Evolutionary conservation across 768 basidiomycete genomes (phyloP), one percentile per base, ranked within the genome.

Genomic region (Plicaturopsis crispa): DNA sequence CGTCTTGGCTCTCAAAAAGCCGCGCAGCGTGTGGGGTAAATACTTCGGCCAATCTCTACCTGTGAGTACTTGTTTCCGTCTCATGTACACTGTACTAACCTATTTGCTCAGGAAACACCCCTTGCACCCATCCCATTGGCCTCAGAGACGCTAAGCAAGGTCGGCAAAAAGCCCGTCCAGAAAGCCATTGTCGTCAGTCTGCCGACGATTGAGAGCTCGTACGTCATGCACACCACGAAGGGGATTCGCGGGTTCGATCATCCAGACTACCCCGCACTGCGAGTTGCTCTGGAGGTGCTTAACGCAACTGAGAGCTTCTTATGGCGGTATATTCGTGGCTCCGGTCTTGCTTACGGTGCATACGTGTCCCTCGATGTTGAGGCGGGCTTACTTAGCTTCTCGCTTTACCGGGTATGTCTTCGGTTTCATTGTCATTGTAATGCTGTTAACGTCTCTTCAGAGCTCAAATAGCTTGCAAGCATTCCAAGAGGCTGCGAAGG

Each of bases 221-320:
- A 80, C 56, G 84, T 78, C 14, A 75, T 67, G 7, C 83, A 91
- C 53, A 80, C 78, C 6, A 73, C 86, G 0, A 88, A 82, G 54
- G 80, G 83, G 20, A 80, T 92, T 26, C 67, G 70, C 53, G 86
- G 89, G 18, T 92, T 84, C 55, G 61, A 77, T 39, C 82, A 94
- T 53, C 77, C 81, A 5, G 89, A 93, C 43, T 81, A 81, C 49
- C 82, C 94, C 3, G 83, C 82, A n/a, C 61, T 94, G 19, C 73
- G 81, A 16, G 73, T 98, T n/a, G 80, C 92, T 4, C 61, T 80
- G 2, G 86, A 93, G 48, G 78, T 91, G 12, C 66, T 99, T 36
- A 96, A 96, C 48, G 93, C 90, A 10, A 80, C 89, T 7, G 96
- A 98, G 65, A 86, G 89, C 47, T 96, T 82, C 56, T 75, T 97